Evolutionary conservation across 208 protist species (phyloP), one percentile per base, ranked within the genome.

Genomic region (Endotrypanum monterogeii): DNA sequence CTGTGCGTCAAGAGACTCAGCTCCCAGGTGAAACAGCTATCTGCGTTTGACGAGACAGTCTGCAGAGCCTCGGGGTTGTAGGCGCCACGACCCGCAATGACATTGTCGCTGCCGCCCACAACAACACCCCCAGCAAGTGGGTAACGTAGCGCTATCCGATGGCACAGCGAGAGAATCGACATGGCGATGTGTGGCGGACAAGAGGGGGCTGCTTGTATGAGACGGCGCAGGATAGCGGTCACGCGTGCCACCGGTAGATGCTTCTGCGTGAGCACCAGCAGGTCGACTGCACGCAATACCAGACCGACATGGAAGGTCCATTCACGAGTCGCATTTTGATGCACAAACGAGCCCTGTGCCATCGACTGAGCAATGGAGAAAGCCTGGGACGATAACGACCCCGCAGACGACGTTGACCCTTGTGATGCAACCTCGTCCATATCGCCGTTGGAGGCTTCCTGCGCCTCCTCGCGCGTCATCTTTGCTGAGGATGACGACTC

Each of bases 321-420:
- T 82, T 97, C 94, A 41, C 86, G 87, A 58, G 84, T 88, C 28
- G 88, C 90, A 72, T 95, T 96, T 23, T 86, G 82, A 71, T 95
- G 91, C 69, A 95, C 85, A 76, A 95, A 89, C 70, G 89, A 80
- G 30, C 73, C 81, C 48, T 85, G 76, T 55, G 90, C 90, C 94
- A 97, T 97, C 56, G 94, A 97, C 71, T 94, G 85, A 28, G 91
- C 91, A 67, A 97, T 96, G 39, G 94, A 97, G 73, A 97, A 97
- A 63, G 94, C 94, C 79, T 91, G 82, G 9, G 94, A 97, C n/a
- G 91, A 96, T 37, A 97, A 87, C 1, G 90, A 95, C 51, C 94
- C 94, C 11, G 90, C 90, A 11, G 94, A 94, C 28, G 89, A 92
- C 18, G 91, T 93, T 0, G 93, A 97, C 44, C 89, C 89, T 68